Evolutionary conservation across 768 basidiomycete genomes (phyloP).

Genomic region (Mycena pura): DNA sequence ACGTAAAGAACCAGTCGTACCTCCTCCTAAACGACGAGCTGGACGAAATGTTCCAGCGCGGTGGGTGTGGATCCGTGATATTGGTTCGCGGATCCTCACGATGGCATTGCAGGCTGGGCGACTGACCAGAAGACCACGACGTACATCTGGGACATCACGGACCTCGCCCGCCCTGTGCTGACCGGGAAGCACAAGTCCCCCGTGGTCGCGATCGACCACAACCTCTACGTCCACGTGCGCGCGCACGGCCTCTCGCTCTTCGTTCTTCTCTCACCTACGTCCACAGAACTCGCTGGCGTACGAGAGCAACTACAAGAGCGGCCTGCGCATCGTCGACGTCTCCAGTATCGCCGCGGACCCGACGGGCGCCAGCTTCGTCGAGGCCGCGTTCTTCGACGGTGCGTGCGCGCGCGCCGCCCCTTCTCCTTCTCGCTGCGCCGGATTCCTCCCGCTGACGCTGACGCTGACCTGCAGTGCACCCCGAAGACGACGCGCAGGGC

Average conservation of each 20-base stretch:
- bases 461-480: background rate
- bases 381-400: conserved; percentile 36
- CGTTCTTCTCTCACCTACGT: background rate
- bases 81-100: no score
- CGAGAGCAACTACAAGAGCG: conserved; percentile 38
- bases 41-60: conserved; percentile 28
- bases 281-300: conserved; percentile 30
- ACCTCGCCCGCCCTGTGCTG: conserved; percentile 31
- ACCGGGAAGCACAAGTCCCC: conserved; percentile 35
- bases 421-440: background rate
- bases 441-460: background rate
- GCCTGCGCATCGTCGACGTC: conserved; percentile 37
- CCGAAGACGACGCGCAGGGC: conserved; percentile 22
- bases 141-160: conserved; percentile 38
- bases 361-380: conserved; percentile 33
- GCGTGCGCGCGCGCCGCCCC: no score
- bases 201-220: conserved; percentile 35
- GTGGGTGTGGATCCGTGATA: background rate
- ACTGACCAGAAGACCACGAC: conserved; percentile 34
- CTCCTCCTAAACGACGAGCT: conserved; percentile 37
- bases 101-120: conserved; percentile 19
- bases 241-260: no score
- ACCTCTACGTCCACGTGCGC: conserved; percentile 32
- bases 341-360: conserved; percentile 35
- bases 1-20: conserved; percentile 32